Percentiles rank a stretch among this genome's conserved stretches.
Evolutionary conservation across 2,329 filamentous ascomycete species (phyloP).

Genomic region (Ambrosiella cleistominuta): DNA sequence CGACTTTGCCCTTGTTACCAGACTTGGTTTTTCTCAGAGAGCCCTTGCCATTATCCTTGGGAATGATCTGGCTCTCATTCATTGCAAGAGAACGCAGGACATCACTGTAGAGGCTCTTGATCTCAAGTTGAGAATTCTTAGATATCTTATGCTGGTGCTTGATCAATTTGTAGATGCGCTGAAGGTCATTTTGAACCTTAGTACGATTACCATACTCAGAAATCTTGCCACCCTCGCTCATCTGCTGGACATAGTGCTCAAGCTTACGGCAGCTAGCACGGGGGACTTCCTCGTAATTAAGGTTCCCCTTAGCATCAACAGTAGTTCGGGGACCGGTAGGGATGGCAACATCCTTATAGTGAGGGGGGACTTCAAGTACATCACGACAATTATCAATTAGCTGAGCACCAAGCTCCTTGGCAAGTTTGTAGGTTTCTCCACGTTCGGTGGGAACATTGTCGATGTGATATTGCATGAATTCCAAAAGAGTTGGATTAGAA

Average conservation of each 20-base stretch:
- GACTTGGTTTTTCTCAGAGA: conserved; percentile 32
- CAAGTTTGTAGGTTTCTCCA: conserved; percentile 94
- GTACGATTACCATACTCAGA: conserved; percentile 96
- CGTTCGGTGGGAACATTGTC: conserved; percentile 95
- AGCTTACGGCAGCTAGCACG: conserved; percentile 84
- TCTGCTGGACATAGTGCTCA: conserved; percentile 95
- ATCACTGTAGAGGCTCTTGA: conserved; percentile 87
- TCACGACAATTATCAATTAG: conserved; percentile 97
- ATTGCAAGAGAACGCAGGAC: conserved; percentile 87
- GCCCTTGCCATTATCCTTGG: conserved; percentile 63
- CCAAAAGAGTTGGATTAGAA: conserved; percentile 83
- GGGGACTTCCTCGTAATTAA: conserved; percentile 78
- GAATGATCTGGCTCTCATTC: conserved; percentile 96
- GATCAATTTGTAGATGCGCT: conserved; percentile 94
- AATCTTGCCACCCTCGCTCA: conserved; percentile 96
- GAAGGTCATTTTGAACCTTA: conserved; percentile 91
- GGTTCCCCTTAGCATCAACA: conserved; percentile 81
- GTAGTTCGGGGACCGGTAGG: conserved; percentile 85
- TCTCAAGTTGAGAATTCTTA: conserved; percentile 88
- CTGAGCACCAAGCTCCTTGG: conserved; percentile 80
- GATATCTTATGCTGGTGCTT: conserved; percentile 96
- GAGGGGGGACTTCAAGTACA: conserved; percentile 63
- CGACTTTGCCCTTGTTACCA: conserved; percentile 69
- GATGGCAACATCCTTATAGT: conserved; percentile 88
- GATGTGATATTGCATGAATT: conserved; percentile 99